These are phyloP conservation scores for Skeletonema grethae DNA, from an alignment of 108 stramenopile genomes.

Conservation along the genomic window DNA sequence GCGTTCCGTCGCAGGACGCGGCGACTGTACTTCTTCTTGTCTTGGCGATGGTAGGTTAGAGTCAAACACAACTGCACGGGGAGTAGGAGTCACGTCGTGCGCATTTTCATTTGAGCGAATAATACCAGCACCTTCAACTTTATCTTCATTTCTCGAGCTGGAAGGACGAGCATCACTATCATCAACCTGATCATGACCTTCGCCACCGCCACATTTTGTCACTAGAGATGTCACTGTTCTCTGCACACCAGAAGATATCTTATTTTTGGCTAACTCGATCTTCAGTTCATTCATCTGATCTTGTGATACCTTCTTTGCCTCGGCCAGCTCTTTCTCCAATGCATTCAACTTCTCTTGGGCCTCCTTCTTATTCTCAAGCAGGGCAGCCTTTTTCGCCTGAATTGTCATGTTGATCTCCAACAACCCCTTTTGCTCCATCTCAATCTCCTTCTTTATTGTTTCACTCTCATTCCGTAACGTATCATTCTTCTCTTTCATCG, in stretches of 20 bases:
- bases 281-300: conserved; percentile 26
- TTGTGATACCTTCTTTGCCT: conserved; percentile 13
- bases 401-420: conserved; percentile 18
- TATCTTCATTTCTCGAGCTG: not conserved
- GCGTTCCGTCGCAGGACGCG: not conserved
- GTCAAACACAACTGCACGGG: no score
- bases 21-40: not conserved
- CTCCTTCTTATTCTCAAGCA: conserved; percentile 29
- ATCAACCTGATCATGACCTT: not conserved
- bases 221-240: not conserved
- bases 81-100: no score
- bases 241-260: not conserved
- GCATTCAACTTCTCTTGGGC: conserved; percentile 23
- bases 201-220: not conserved
- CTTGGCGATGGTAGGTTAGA: not conserved
- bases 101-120: no score
- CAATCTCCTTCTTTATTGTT: conserved; percentile 18
- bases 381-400: conserved; percentile 25
- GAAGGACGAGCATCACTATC: not conserved
- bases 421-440: conserved; percentile 20
- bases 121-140: no score
- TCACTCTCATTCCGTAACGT: conserved; percentile 19
- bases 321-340: conserved; percentile 15
- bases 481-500: conserved; percentile 18
- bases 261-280: not conserved